phyloP scores from a whole-genome alignment of 345 rosid species.

The Gossypium raimondii region DNA sequence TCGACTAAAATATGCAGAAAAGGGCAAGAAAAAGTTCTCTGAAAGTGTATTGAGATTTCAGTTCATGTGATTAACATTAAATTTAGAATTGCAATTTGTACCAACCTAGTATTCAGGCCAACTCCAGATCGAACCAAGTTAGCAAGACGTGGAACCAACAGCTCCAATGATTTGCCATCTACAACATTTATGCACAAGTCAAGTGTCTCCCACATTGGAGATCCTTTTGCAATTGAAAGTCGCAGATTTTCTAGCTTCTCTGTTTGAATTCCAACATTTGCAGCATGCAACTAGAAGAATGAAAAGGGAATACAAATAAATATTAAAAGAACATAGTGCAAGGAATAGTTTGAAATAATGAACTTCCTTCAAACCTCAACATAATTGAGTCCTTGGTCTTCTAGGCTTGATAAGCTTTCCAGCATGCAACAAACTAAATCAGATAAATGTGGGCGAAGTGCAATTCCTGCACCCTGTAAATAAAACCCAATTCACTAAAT shows the following conservation, averaged over 20 bases:
- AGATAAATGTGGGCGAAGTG: slow-evolving; percentile 83
- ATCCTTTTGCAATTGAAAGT: slow-evolving; percentile 87
- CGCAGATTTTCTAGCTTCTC: slow-evolving; percentile 94
- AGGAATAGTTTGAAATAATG: slow-evolving; percentile 2
- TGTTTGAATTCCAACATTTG: slow-evolving; percentile 82
- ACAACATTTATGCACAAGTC: slow-evolving; percentile 82
- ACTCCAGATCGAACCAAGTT: slow-evolving; percentile 86
- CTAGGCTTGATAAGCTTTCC: slow-evolving; percentile 98
- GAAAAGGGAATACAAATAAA: slow-evolving; percentile 5
- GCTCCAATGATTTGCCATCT: slow-evolving; percentile 63
- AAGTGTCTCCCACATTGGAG: slow-evolving; percentile 99
- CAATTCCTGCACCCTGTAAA: slow-evolving; percentile 81
- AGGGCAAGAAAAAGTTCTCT: slow-evolving; percentile 1
- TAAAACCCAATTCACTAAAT: slow-evolving; percentile 2
- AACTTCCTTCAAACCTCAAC: slow-evolving; percentile 61
- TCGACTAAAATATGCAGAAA: neutral
- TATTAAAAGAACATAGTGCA: slow-evolving; percentile 8
- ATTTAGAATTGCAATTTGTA: slow-evolving; percentile 14
- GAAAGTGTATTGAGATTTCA: neutral
- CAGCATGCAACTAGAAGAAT: slow-evolving; percentile 84
- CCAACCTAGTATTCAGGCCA: slow-evolving; percentile 96
- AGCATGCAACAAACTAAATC: slow-evolving; percentile 96
- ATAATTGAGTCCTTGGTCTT: slow-evolving; percentile 95
- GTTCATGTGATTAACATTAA: neutral
- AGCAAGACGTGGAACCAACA: slow-evolving; percentile 76